Base-by-base conservation (phyloP, 768 basidiomycete genomes). In the Plicaturopsis crispa region DNA sequence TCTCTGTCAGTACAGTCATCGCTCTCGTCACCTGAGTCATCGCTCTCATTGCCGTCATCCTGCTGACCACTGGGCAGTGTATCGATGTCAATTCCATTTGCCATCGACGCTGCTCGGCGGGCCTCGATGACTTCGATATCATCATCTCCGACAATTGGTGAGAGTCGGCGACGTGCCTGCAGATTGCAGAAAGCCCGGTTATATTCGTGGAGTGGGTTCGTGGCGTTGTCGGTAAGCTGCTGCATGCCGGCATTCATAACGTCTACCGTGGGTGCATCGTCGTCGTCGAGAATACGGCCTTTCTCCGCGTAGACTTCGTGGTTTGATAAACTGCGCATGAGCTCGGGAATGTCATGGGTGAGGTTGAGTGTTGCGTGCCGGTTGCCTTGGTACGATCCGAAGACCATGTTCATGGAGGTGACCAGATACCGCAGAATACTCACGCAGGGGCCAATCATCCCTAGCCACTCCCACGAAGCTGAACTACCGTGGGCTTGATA, bases 381-480 rank as follows among this genome's bases (percentile, higher is more conserved):
- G 18, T 19, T 31, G 2, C 44, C 44, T n/a, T 20, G 35, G 20
- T 42, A 16, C 16, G 35, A 13, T 5, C 44, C 44, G 4, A 45
- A 18, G 13, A 42, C 14, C 3, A 18, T 24, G 24, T 42, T 42
- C 24, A 45, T 33, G 4, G 10, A 38, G 16, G 14, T n/a, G 5
- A 36, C 11, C 4, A 45, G 36, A 11, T 45, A 33, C 2, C 39
- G 45, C 13, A 49, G 42, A 2, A 35, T 35, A 4, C 17, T 32
- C 6, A 49, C 33, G 22, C 55, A 57, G 2, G 62, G 62, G 0
- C 56, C 43, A 12, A 64, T 48, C 35, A 45, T 50, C 4, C 35
- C 39, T 0, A 62, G 54, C 62, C 60, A 62, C 16, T 61, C 55
- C 57, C 57, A 62, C 6, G 60, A 61, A 14, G 56, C 50, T 22